Evolutionary conservation across 2,329 filamentous ascomycete genomes (phyloP).

Genomic region (Fusarium marasasianum): DNA sequence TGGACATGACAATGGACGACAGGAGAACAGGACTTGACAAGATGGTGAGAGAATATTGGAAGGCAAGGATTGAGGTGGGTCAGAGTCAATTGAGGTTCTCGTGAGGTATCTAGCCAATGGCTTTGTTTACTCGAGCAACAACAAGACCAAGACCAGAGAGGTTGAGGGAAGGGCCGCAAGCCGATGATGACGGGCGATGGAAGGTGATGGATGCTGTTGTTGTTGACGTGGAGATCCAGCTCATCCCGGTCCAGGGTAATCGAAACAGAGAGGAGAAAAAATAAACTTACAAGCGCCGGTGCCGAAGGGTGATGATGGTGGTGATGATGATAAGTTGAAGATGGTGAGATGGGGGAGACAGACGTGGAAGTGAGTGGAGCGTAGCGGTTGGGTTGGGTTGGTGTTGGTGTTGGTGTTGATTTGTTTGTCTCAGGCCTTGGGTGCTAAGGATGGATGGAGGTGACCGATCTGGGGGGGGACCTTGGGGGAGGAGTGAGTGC

Average conservation of each 20-base stretch:
- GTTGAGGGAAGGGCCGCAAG: neutral
- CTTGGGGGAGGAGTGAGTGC: constrained; percentile 4
- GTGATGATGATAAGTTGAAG: constrained; percentile 37
- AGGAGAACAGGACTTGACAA: constrained; percentile 13
- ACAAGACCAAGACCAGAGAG: constrained; percentile 4
- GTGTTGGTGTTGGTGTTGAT: constrained; percentile 38
- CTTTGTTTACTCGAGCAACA: constrained; percentile 49
- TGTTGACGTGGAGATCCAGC: constrained; percentile 9
- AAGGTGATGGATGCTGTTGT: constrained; percentile 3
- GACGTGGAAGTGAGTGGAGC: constrained; percentile 36
- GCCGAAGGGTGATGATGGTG: constrained; percentile 17
- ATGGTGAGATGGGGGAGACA: constrained; percentile 36
- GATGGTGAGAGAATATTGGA: constrained; percentile 10
- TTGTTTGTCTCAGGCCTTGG: constrained; percentile 28
- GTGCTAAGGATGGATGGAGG: constrained; percentile 6
- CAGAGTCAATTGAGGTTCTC: constrained; percentile 44
- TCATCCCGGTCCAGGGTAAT: constrained; percentile 28
- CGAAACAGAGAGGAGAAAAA: neutral
- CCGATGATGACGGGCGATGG: constrained; percentile 20
- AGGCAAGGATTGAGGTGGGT: constrained; percentile 30
- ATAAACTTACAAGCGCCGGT: constrained; percentile 36
- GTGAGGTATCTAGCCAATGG: constrained; percentile 46
- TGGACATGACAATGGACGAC: constrained; percentile 4
- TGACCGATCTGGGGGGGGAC: constrained; percentile 3
- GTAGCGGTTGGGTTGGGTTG: constrained; percentile 33